Percentiles rank a stretch among this genome's conserved stretches.
These are phyloP conservation scores for Suillus plorans DNA, from an alignment of 768 basidiomycete genomes.

Conservation along the genomic window DNA sequence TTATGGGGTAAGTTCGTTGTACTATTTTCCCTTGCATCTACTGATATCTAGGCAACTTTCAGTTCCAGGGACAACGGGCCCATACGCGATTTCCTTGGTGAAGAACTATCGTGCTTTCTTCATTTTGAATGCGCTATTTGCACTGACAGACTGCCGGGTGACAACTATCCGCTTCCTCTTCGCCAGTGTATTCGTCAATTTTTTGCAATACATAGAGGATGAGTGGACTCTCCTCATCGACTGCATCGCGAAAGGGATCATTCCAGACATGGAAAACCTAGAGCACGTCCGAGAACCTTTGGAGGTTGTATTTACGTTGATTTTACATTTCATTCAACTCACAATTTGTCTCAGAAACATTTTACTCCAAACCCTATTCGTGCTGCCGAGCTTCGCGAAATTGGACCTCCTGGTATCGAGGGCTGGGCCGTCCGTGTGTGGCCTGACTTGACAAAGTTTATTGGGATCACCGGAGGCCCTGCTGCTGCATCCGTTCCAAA, in stretches of 20 bases:
- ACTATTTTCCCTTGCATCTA: too few relatives aligned
- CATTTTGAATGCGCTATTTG: slow-evolving; percentile 11
- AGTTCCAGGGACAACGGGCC: slow-evolving; percentile 17
- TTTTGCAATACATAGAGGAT: slow-evolving; percentile 10
- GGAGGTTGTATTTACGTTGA: background rate
- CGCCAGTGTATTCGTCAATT: slow-evolving; percentile 1
- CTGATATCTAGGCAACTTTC: background rate
- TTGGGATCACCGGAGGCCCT: slow-evolving; percentile 4
- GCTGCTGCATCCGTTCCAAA: slow-evolving; percentile 7
- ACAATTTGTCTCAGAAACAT: slow-evolving; percentile 1
- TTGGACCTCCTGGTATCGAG: background rate
- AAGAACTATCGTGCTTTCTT: slow-evolving; percentile 11
- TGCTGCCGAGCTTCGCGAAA: slow-evolving; percentile 7
- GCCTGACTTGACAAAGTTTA: slow-evolving; percentile 2
- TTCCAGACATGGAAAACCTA: slow-evolving; percentile 8
- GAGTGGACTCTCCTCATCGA: slow-evolving; percentile 5
- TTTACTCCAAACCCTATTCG: slow-evolving; percentile 11
- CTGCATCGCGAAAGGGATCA: slow-evolving; percentile 8
- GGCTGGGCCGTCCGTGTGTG: slow-evolving; percentile 8
- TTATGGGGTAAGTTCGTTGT: background rate
- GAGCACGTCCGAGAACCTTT: background rate
- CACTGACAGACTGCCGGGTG: slow-evolving; percentile 2
- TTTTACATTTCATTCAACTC: background rate
- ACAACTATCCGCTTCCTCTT: background rate
- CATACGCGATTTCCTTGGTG: slow-evolving; percentile 19